Conservation (phyloP, 116 monocot genomes). For the Iris pallida region DNA sequence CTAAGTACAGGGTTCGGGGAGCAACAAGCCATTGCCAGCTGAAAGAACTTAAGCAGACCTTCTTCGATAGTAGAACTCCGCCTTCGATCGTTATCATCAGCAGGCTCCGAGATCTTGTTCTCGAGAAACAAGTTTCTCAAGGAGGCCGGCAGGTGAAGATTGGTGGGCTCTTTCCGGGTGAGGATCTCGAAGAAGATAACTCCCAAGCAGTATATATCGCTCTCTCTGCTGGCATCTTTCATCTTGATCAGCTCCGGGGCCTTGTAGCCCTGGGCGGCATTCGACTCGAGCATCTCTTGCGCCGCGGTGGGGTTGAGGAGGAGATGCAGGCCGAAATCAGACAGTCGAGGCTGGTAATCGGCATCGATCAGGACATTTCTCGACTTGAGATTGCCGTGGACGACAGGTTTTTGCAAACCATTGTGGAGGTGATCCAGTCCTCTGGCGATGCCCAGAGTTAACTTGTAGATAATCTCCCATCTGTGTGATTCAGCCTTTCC, state of each 20-base stretch:
- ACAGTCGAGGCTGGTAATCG: constrained; percentile 51
- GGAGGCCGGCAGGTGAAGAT: constrained; percentile 39
- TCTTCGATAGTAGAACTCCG: constrained; percentile 29
- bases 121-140: constrained; percentile 61
- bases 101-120: constrained; percentile 50
- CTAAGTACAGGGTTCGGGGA: constrained; percentile 72
- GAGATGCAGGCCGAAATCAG: constrained; percentile 80
- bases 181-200: constrained; percentile 81
- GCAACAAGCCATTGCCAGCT: constrained; percentile 80
- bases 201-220: constrained; percentile 83
- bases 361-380: constrained; percentile 73
- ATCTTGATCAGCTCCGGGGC: constrained; percentile 90
- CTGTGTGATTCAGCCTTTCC: constrained; percentile 43
- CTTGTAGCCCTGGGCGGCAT: constrained; percentile 69
- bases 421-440: constrained; percentile 85
- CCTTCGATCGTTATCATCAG: constrained; percentile 27
- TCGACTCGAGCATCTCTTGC: constrained; percentile 80
- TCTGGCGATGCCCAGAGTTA: constrained; percentile 65
- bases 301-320: constrained; percentile 51
- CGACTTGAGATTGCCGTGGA: constrained; percentile 86
- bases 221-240: constrained; percentile 57
- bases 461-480: constrained; percentile 68
- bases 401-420: constrained; percentile 43
- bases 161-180: constrained; percentile 51
- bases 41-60: constrained; percentile 45